A percentile compares a stretch with the other conserved stretches of the same genome.
Evolutionary conservation across 2,329 filamentous ascomycete genomes (phyloP).

Genomic region (Cladosporium sp.): DNA sequence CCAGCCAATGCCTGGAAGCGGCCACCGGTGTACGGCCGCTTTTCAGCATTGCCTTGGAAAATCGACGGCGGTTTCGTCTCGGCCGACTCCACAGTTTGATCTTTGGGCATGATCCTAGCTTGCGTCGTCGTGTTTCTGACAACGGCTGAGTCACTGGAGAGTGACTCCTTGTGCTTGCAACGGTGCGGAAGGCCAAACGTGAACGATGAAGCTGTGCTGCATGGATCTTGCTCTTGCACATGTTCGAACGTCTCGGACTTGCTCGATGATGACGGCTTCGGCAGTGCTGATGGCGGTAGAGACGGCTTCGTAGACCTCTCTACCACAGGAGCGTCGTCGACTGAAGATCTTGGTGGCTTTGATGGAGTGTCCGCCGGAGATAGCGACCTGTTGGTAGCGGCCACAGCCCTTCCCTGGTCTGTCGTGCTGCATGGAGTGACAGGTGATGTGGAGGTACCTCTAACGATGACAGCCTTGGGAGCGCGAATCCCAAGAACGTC

Average conservation of each 20-base stretch:
- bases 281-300: background rate
- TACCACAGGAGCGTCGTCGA: background rate
- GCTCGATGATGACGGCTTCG: background rate
- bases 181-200: background rate
- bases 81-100: background rate
- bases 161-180: background rate
- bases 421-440: background rate
- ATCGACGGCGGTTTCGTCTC: background rate
- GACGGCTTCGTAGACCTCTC: background rate
- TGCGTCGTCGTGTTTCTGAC: background rate
- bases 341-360: background rate
- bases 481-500: background rate
- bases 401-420: no score
- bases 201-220: background rate
- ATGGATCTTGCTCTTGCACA: background rate
- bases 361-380: background rate
- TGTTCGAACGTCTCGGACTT: background rate
- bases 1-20: background rate
- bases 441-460: background rate
- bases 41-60: no score
- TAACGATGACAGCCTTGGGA: background rate
- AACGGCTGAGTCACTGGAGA: background rate
- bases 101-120: background rate
- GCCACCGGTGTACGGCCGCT: background rate
- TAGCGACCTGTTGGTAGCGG: background rate